These are phyloP conservation scores for Mortierella sp. DNA, from an alignment of 371 early-diverging fungal genomes.

Conservation along the genomic window DNA sequence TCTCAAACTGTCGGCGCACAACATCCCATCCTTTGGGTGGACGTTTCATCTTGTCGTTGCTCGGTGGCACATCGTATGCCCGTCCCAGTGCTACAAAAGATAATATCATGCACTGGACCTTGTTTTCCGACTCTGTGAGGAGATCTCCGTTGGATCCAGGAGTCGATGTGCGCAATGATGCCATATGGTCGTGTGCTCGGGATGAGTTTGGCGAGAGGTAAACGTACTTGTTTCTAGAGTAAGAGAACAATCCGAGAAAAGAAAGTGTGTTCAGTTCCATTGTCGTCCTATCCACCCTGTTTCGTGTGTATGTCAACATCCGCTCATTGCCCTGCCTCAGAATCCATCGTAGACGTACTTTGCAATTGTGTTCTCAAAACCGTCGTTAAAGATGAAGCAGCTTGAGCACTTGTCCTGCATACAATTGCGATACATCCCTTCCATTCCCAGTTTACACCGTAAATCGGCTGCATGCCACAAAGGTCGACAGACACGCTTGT, in stretches of 20 bases:
- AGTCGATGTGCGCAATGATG: constrained; percentile 3
- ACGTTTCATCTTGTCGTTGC: constrained; percentile 35
- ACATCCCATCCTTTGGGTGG: constrained; percentile 49
- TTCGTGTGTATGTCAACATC: too few relatives aligned
- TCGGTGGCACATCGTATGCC: constrained; percentile 38
- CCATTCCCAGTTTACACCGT: constrained; percentile 46
- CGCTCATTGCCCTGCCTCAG: too few relatives aligned
- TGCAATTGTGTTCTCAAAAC: constrained; percentile 38
- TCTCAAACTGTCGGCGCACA: constrained; percentile 27
- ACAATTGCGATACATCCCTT: constrained; percentile 53
- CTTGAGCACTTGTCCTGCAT: constrained; percentile 53
- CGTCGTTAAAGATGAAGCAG: constrained; percentile 52
- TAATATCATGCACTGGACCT: constrained; percentile 44
- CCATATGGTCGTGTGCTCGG: constrained; percentile 25
- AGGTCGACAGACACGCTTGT: constrained; percentile 46
- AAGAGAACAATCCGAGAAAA: not conserved
- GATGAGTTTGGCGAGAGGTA: constrained; percentile 45
- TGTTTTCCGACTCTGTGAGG: constrained; percentile 16
- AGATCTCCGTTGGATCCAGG: constrained; percentile 18
- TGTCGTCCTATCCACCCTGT: too few relatives aligned
- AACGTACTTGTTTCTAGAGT: constrained; percentile 30
- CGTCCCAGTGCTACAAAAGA: constrained; percentile 40
- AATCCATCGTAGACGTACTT: constrained; percentile 26
- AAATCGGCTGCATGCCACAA: constrained; percentile 52
- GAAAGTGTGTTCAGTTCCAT: too few relatives aligned